phyloP scores from a whole-genome alignment of 306 rosid species.

The Vigna nakashimae region DNA sequence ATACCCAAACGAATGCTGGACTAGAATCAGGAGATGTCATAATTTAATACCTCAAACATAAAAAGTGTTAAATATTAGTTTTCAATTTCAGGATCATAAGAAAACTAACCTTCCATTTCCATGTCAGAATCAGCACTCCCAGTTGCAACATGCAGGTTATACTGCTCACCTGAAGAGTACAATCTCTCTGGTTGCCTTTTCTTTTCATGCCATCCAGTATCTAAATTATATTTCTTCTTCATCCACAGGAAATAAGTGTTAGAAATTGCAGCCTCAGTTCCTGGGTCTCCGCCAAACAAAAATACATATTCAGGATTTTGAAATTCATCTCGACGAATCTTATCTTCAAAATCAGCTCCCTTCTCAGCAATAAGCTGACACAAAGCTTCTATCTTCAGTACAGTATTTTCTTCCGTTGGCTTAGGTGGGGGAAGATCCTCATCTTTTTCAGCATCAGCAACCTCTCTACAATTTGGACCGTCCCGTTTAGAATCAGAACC shows the following conservation, averaged over 20 bases:
- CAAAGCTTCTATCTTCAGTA: conserved; percentile 59
- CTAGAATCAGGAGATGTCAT: background rate
- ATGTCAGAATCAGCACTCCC: conserved; percentile 79
- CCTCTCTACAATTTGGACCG: conserved; percentile 48
- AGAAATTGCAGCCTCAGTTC: conserved; percentile 61
- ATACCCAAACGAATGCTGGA: conserved; percentile 24
- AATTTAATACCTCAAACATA: conserved; percentile 3
- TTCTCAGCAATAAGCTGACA: conserved; percentile 59
- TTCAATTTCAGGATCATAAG: conserved; percentile 20
- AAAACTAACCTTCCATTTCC: conserved; percentile 95
- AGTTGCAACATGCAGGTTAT: conserved; percentile 46
- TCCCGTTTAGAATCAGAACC: conserved; percentile 45
- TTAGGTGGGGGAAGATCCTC: conserved; percentile 51
- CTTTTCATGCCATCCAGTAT: conserved; percentile 44
- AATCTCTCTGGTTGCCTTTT: conserved; percentile 36
- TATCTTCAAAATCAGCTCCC: conserved; percentile 59
- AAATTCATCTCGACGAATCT: conserved; percentile 50
- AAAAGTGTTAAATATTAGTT: background rate
- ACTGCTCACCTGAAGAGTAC: conserved; percentile 42
- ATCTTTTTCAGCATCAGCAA: conserved; percentile 39
- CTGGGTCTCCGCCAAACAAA: conserved; percentile 66
- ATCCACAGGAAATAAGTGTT: conserved; percentile 63
- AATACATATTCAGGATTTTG: conserved; percentile 62
- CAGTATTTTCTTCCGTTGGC: conserved; percentile 55
- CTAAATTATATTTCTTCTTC: conserved; percentile 60